phyloP scores from a whole-genome alignment of 2,329 filamentous ascomycete species.

The Zymoseptoria brevis region DNA sequence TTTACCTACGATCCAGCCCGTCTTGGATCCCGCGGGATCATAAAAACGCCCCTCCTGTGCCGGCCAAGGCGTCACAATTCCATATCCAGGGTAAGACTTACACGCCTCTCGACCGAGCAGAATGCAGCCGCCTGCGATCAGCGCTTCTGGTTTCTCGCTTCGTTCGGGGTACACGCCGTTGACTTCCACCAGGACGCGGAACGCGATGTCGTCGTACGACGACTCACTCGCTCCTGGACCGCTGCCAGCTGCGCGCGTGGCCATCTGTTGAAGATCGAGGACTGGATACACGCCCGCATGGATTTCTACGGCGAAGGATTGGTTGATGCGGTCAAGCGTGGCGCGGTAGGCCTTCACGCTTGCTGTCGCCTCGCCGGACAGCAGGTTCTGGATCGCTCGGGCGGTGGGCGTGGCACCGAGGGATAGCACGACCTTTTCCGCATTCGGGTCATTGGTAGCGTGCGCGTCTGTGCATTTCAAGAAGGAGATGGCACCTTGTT shows the following conservation, averaged over 20 bases:
- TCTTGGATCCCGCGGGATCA: conserved; percentile 33
- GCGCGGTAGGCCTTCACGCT: conserved; percentile 28
- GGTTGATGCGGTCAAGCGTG: conserved; percentile 31
- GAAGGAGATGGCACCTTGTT: conserved; percentile 37
- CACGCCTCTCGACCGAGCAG: conserved; percentile 68
- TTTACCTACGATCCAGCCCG: conserved; percentile 59
- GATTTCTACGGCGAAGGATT: conserved; percentile 49
- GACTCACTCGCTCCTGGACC: conserved; percentile 22
- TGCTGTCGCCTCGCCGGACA: conserved; percentile 28
- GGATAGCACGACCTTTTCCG: conserved; percentile 47
- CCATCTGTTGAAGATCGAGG: conserved; percentile 71
- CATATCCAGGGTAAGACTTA: conserved; percentile 63
- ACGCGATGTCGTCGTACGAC: conserved; percentile 51
- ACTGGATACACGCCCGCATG: conserved; percentile 71
- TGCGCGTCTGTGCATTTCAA: conserved; percentile 19
- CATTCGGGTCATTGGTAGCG: conserved; percentile 5
- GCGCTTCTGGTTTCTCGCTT: conserved; percentile 50
- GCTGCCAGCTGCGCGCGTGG: conserved; percentile 54
- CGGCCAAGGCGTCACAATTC: conserved; percentile 56
- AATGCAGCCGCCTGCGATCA: conserved; percentile 61
- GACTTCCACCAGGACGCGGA: conserved; percentile 65
- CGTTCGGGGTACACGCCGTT: conserved; percentile 58
- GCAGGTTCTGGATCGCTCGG: conserved; percentile 55
- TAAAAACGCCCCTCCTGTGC: conserved; percentile 26
- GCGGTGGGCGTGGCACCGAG: conserved; percentile 72